Evolutionary conservation across 108 stramenopile species (phyloP), one percentile per base, ranked within the genome.

Genomic region (Chaetoceros muelleri): DNA sequence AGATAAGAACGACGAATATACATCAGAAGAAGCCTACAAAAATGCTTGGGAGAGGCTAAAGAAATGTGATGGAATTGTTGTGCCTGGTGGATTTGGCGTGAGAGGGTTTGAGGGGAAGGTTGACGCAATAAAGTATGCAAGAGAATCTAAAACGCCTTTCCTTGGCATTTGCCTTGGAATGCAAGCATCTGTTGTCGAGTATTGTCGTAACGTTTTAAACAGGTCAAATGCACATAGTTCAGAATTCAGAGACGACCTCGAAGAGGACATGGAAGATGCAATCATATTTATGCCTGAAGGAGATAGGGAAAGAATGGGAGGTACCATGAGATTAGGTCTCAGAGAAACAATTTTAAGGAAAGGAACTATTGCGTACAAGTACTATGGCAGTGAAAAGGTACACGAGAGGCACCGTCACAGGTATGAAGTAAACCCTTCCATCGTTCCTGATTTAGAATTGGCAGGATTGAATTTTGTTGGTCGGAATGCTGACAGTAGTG

Each of bases 81-180:
- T 92, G n/a, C 93, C 93, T 8, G 93, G 93, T 16, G 93, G 93
- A 21, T 94, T 94, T 53, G 90, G 90, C 22, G 61, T 31, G 29
- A 65, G 90, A 31, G 90, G 73, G 2, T 51, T 89, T 47, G 78
- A 87, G 61, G 90, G 90, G 5, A 92, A 89, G 57, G 73, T 90
- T 46, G 24, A 55, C 3, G 79, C 87, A 21, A 80, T 80, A 49
- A 60, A 81, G 69, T 81, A 80, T 61, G 75, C 76, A 48, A 66
- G 81, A 28, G 75, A 74, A 53, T 62, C 57, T 22, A 51, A 74
- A 30, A 56, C 64, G 26, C 89, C 89, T 0, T 80, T 77, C 46
- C 57, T 91, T 28, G 87, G 90, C 19, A 75, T 91, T 31, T 91
- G 90, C 53, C 60, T 89, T 19, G 87, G 90, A 5, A 82, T 89